Percentiles rank a stretch among this genome's conserved stretches.
phyloP scores from a whole-genome alignment of 192 early-diverging fungal genomes.

The Coemansia sp. region DNA sequence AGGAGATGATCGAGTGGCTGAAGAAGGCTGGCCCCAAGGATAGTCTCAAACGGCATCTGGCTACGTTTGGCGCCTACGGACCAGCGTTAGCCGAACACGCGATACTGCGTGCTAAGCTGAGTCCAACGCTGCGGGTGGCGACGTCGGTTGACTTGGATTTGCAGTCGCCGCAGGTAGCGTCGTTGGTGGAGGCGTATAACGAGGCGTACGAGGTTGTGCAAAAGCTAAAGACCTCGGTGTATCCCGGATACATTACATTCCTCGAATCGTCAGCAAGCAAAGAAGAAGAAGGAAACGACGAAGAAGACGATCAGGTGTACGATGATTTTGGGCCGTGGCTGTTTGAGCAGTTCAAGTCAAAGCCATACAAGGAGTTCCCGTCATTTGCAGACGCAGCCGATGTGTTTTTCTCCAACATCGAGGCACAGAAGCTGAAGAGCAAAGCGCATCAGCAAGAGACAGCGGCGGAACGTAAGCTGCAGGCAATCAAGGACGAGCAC shows the following conservation, averaged over 20 bases:
- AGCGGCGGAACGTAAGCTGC: conserved; percentile 79
- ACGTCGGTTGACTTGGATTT: conserved; percentile 59
- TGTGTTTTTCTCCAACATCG: conserved; percentile 89
- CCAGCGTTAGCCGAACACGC: conserved; percentile 87
- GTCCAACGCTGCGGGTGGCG: conserved; percentile 61
- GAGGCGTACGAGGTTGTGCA: conserved; percentile 73
- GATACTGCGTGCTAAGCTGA: conserved; percentile 64
- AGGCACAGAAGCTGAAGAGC: conserved; percentile 77
- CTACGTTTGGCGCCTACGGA: conserved; percentile 67
- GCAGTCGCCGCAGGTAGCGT: conserved; percentile 60
- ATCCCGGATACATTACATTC: conserved; percentile 44
- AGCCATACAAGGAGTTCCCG: conserved; percentile 61
- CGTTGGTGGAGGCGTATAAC: conserved; percentile 64
- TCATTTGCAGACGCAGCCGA: conserved; percentile 87
- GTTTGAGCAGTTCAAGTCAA: conserved; percentile 62
- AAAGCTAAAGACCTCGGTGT: conserved; percentile 49
- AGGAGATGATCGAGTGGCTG: conserved; percentile 59
- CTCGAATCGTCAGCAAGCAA: not conserved
- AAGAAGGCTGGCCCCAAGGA: conserved; percentile 63
- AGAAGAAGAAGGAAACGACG: not conserved
- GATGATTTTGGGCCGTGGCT: conserved; percentile 74
- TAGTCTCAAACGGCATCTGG: conserved; percentile 67
- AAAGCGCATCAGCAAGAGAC: conserved; percentile 73
- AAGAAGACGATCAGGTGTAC: conserved; percentile 24
- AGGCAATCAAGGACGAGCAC: conserved; percentile 77